Conservation (phyloP, 2,329 filamentous ascomycete genomes). For the Dothiorella sarmentorum region DNA sequence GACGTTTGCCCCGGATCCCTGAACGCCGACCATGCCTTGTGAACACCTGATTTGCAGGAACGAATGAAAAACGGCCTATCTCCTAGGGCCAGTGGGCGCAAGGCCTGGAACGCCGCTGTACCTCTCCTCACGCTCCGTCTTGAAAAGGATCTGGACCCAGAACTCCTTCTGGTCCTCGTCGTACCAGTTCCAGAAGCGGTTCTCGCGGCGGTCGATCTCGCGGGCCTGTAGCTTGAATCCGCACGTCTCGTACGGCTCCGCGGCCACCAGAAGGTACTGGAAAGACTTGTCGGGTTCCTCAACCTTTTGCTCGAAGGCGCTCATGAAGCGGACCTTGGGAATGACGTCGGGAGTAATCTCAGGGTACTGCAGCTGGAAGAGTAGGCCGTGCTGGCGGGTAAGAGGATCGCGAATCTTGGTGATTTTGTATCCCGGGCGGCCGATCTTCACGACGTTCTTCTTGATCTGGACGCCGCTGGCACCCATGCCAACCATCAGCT, state of each 20-base stretch:
- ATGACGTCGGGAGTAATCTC: slow-evolving; percentile 73
- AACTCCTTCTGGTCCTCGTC: slow-evolving; percentile 95
- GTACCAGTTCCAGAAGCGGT: slow-evolving; percentile 90
- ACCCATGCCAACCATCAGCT: slow-evolving; percentile 72
- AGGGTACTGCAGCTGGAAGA: slow-evolving; percentile 96
- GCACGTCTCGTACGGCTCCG: slow-evolving; percentile 97
- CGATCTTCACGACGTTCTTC: slow-evolving; percentile 89
- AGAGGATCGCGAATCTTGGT: slow-evolving; percentile 90
- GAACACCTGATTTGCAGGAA: background rate
- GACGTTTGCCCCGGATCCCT: background rate
- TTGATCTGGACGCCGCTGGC: slow-evolving; percentile 58
- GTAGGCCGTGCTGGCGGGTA: slow-evolving; percentile 79
- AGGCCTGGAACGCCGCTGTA: slow-evolving; percentile 67
- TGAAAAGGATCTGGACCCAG: slow-evolving; percentile 96
- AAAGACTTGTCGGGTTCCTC: slow-evolving; percentile 92
- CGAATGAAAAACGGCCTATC: background rate
- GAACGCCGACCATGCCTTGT: slow-evolving; percentile 10
- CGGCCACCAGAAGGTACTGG: slow-evolving; percentile 92
- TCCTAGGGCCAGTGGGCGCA: slow-evolving; percentile 44
- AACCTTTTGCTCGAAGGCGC: slow-evolving; percentile 90
- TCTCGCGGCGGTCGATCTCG: slow-evolving; percentile 86
- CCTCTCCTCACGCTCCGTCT: slow-evolving; percentile 94
- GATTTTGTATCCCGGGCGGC: slow-evolving; percentile 94
- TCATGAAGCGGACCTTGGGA: slow-evolving; percentile 94
- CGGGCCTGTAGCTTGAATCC: slow-evolving; percentile 92